Evolutionary conservation across 805 yeast genomes (phyloP).

Genomic region (Candida hungchunana): DNA sequence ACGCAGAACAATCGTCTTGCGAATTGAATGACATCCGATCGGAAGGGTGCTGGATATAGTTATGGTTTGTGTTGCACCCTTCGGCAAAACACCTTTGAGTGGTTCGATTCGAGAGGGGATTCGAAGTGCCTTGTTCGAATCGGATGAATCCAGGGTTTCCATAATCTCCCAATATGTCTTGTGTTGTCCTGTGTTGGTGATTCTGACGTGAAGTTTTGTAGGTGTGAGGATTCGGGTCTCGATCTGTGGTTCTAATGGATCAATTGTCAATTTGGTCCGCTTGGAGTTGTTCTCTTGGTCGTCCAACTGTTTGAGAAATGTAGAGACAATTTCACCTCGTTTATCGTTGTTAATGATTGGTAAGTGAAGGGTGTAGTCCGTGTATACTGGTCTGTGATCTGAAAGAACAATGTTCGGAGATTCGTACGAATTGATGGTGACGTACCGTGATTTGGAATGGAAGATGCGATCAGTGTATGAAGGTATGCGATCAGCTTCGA

Average conservation of each 20-base stretch:
- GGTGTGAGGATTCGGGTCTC: slow-evolving; percentile 25
- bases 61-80: slow-evolving; percentile 21
- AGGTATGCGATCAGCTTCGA: slow-evolving; percentile 41
- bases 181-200: slow-evolving; percentile 36
- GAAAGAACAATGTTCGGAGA: slow-evolving; percentile 32
- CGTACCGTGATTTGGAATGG: slow-evolving; percentile 31
- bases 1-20: slow-evolving; percentile 26
- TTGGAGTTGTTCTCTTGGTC: slow-evolving; percentile 38
- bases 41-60: slow-evolving; percentile 24
- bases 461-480: slow-evolving; percentile 59
- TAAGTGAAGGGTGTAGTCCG: slow-evolving; percentile 31
- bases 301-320: slow-evolving; percentile 39
- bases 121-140: slow-evolving; percentile 18
- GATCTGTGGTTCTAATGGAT: slow-evolving; percentile 29
- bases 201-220: slow-evolving; percentile 22
- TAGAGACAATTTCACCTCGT: slow-evolving; percentile 32
- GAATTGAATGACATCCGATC: slow-evolving; percentile 24
- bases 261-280: slow-evolving; percentile 37
- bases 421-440: slow-evolving; percentile 22
- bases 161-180: slow-evolving; percentile 35
- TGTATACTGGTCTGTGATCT: slow-evolving; percentile 54
- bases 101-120: slow-evolving; percentile 23
- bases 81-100: slow-evolving; percentile 29
- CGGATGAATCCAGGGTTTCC: slow-evolving; percentile 27
- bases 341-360: slow-evolving; percentile 34